Percentiles rank a stretch among this genome's conserved stretches.
phyloP scores from a whole-genome alignment of 2,329 filamentous ascomycete species.

The Volutella citrinella region DNA sequence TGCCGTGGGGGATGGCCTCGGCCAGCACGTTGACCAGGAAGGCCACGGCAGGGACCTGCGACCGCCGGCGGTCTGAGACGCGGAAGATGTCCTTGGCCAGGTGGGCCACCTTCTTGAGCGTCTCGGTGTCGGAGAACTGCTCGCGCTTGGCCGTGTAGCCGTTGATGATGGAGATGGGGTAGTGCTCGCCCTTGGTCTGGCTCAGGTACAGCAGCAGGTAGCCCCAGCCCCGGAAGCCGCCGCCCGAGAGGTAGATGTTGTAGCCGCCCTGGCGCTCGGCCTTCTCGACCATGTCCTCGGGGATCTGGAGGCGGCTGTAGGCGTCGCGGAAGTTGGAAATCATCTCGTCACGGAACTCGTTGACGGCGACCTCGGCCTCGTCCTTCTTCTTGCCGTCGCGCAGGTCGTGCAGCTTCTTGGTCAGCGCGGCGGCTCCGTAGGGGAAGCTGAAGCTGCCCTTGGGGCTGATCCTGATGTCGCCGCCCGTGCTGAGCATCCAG shows the following conservation, averaged over 20 bases:
- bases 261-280: slow-evolving; percentile 46
- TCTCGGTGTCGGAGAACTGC: slow-evolving; percentile 50
- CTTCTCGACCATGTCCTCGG: slow-evolving; percentile 43
- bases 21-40: slow-evolving; percentile 63
- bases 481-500: slow-evolving; percentile 56
- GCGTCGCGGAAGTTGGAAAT: slow-evolving; percentile 48
- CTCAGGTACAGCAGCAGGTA: slow-evolving; percentile 61
- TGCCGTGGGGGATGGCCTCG: slow-evolving; percentile 55
- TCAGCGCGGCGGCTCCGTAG: slow-evolving; percentile 67
- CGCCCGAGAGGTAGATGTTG: slow-evolving; percentile 65
- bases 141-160: slow-evolving; percentile 54
- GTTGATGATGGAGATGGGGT: slow-evolving; percentile 71
- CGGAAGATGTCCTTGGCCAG: slow-evolving; percentile 49
- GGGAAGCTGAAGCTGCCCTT: slow-evolving; percentile 63
- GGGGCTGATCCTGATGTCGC: slow-evolving; percentile 48
- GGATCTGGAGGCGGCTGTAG: slow-evolving; percentile 51
- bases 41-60: slow-evolving; percentile 66
- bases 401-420: slow-evolving; percentile 47
- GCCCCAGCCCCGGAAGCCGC: slow-evolving; percentile 70
- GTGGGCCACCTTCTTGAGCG: slow-evolving; percentile 31
- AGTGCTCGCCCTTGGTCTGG: slow-evolving; percentile 55
- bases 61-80: slow-evolving; percentile 61
- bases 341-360: slow-evolving; percentile 48
- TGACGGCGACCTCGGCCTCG: slow-evolving; percentile 42
- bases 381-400: slow-evolving; percentile 34